Evolutionary conservation across 768 basidiomycete genomes (phyloP).

Genomic region (Tubosaeta sp.): DNA sequence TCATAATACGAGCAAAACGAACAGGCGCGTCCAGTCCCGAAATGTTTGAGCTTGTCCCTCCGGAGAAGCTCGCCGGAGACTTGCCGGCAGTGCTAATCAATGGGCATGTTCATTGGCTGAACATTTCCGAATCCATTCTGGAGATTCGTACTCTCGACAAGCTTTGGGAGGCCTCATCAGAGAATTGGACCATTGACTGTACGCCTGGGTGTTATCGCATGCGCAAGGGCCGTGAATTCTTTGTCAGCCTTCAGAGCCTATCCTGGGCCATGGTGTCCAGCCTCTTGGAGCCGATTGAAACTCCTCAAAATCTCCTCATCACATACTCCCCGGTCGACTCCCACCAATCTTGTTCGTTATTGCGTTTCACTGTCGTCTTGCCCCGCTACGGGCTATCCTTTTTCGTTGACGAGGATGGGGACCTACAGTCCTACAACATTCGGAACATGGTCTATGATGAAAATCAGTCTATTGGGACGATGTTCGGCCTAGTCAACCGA

Average conservation of each 20-base stretch:
- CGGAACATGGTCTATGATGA: constrained; percentile 37
- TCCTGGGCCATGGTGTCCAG: constrained; percentile 20
- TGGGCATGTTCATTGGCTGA: constrained; percentile 26
- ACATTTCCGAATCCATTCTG: constrained; percentile 13
- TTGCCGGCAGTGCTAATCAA: neutral
- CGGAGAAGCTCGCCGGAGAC: constrained; percentile 13
- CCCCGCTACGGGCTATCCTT: constrained; percentile 40
- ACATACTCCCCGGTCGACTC: neutral
- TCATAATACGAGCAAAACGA: constrained; percentile 16
- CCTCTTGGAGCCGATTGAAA: constrained; percentile 15
- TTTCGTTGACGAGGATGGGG: constrained; percentile 20
- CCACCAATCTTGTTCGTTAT: neutral
- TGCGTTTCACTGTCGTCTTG: constrained; percentile 27
- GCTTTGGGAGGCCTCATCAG: constrained; percentile 13
- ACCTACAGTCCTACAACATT: constrained; percentile 33
- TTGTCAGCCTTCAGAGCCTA: constrained; percentile 25
- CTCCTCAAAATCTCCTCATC: constrained; percentile 16
- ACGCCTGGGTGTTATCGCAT: constrained; percentile 2
- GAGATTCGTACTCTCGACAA: constrained; percentile 22
- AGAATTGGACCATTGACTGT: constrained; percentile 21
- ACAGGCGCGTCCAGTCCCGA: neutral
- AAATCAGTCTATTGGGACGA: constrained; percentile 36
- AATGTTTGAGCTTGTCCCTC: constrained; percentile 18
- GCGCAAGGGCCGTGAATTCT: neutral
- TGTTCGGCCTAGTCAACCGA: constrained; percentile 40